Evolutionary conservation across 306 rosid genomes (phyloP).

Genomic region (Acacia acuminata): DNA sequence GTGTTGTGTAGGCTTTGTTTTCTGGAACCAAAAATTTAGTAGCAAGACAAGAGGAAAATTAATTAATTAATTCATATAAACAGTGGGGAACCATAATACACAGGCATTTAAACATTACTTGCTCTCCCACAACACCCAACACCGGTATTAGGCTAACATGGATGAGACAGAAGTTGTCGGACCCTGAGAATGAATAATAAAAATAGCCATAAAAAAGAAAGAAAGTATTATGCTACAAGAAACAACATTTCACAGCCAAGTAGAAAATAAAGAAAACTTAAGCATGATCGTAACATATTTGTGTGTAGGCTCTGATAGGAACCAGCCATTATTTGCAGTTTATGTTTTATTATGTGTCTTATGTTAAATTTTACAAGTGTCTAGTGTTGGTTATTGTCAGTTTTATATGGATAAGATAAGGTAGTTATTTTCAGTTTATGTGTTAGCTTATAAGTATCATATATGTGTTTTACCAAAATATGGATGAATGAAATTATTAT

Average conservation of each 20-base stretch:
- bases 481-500: too few species aligned
- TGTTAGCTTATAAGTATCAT: too few species aligned
- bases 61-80: slow-evolving; percentile 7
- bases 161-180: slow-evolving; percentile 90
- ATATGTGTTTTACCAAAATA: too few species aligned
- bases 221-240: slow-evolving; percentile 18
- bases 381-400: too few species aligned
- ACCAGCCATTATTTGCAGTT: too few species aligned
- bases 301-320: too few species aligned
- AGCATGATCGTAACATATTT: neutral
- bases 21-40: slow-evolving; percentile 54
- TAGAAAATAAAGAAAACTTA: neutral
- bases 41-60: slow-evolving; percentile 26
- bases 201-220: slow-evolving; percentile 18
- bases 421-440: too few species aligned
- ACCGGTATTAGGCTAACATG: slow-evolving; percentile 99
- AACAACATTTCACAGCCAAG: slow-evolving; percentile 17
- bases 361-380: too few species aligned
- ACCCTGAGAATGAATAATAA: slow-evolving; percentile 61
- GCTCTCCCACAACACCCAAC: slow-evolving; percentile 97
- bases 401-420: too few species aligned
- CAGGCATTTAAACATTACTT: slow-evolving; percentile 56
- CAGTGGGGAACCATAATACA: slow-evolving; percentile 28
- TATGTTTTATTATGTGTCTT: too few species aligned
- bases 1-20: slow-evolving; percentile 96